These are phyloP conservation scores for Neofusicoccum sp. DNA, from an alignment of 2,329 filamentous ascomycete genomes.

Conservation along the genomic window DNA sequence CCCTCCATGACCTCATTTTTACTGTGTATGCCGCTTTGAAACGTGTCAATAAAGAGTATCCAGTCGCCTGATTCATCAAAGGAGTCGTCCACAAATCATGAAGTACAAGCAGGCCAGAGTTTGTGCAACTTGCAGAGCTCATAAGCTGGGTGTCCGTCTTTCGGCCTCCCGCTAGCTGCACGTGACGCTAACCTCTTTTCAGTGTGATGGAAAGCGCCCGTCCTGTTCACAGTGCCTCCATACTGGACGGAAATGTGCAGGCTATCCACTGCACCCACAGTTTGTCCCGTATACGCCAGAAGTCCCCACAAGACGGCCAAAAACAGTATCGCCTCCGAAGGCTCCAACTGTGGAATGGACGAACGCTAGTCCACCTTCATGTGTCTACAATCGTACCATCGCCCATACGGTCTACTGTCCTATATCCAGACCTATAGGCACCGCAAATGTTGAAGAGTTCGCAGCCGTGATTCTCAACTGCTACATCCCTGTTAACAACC, in stretches of 20 bases:
- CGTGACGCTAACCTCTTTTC: background rate
- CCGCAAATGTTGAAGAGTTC: background rate
- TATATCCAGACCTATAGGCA: background rate
- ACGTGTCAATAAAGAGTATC: too few species aligned
- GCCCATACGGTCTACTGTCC: background rate
- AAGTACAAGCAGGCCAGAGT: slow-evolving; percentile 10
- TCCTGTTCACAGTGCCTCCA: slow-evolving; percentile 27
- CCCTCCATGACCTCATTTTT: too few species aligned
- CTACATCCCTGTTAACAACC: slow-evolving; percentile 19
- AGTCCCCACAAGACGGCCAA: background rate
- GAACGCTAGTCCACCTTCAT: too few species aligned
- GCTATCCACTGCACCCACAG: slow-evolving; percentile 24
- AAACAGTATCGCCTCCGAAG: background rate
- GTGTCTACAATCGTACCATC: background rate
- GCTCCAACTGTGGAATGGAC: background rate
- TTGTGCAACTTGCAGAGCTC: slow-evolving; percentile 15
- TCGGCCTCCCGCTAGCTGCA: background rate
- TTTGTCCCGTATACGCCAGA: slow-evolving; percentile 23
- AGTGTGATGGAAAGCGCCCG: slow-evolving; percentile 30
- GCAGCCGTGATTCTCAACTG: slow-evolving; percentile 14
- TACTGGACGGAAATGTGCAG: slow-evolving; percentile 25
- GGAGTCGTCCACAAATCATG: too few species aligned
- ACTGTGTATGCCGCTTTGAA: too few species aligned
- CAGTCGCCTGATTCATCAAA: too few species aligned
- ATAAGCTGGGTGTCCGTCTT: slow-evolving; percentile 16